phyloP scores from a whole-genome alignment of 805 yeast species.

The Metschnikowia shivogae region DNA sequence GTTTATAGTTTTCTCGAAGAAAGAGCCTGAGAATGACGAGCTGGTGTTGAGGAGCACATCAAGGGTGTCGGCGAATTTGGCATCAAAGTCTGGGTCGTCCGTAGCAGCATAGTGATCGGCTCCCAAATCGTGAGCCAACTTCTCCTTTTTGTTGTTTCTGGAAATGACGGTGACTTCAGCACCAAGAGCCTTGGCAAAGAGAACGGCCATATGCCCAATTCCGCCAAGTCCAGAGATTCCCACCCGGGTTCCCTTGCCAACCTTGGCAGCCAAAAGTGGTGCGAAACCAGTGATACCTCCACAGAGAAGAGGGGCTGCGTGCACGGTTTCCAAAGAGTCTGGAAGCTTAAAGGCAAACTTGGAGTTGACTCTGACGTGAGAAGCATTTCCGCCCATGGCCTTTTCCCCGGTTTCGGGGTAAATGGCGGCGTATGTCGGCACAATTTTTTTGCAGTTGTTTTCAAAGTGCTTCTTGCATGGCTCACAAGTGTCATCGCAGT shows the following conservation, averaged over 20 bases:
- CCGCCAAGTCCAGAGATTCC: constrained; percentile 65
- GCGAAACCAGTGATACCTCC: constrained; percentile 15
- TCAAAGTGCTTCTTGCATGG: constrained; percentile 4
- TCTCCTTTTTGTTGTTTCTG: constrained; percentile 45
- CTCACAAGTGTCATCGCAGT: constrained; percentile 6
- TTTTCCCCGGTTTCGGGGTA: constrained; percentile 8
- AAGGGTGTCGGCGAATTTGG: constrained; percentile 5
- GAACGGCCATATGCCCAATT: constrained; percentile 58
- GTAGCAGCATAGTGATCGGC: constrained; percentile 36
- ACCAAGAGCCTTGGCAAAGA: constrained; percentile 56
- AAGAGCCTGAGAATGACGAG: constrained; percentile 12
- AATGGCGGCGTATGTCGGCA: constrained; percentile 6
- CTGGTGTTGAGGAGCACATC: constrained; percentile 12
- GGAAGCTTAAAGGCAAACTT: constrained; percentile 11
- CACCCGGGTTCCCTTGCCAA: constrained; percentile 32
- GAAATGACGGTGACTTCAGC: constrained; percentile 57
- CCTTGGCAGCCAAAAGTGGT: constrained; percentile 10
- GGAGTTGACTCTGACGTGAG: constrained; percentile 8
- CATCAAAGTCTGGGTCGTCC: constrained; percentile 18
- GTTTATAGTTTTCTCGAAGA: constrained; percentile 5
- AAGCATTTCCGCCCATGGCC: constrained; percentile 10
- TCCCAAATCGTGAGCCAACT: constrained; percentile 49
- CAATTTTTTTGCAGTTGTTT: constrained; percentile 8
- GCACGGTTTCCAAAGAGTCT: constrained; percentile 4
- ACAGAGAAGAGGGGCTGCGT: constrained; percentile 13